Percentiles rank a stretch among this genome's conserved stretches.
These are phyloP conservation scores for Pleurotus djamor DNA, from an alignment of 768 basidiomycete genomes.

Conservation along the genomic window DNA sequence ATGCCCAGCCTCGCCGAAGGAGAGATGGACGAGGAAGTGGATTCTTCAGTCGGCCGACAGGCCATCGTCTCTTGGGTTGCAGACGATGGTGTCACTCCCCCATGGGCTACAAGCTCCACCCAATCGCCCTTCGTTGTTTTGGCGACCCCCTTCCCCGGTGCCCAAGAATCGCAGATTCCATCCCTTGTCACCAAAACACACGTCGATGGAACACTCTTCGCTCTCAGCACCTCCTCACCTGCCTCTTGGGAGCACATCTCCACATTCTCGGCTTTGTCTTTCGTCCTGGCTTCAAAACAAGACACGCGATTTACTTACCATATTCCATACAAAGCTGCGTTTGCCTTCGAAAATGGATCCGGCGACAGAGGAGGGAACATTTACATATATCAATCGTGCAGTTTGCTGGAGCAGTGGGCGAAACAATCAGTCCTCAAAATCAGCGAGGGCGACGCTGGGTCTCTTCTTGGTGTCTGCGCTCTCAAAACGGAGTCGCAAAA, in stretches of 20 bases:
- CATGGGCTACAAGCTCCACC: slow-evolving; percentile 26
- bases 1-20: slow-evolving; percentile 83
- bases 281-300: slow-evolving; percentile 91
- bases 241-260: slow-evolving; percentile 68
- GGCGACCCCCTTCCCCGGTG: slow-evolving; percentile 71
- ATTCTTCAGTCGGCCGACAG: slow-evolving; percentile 65
- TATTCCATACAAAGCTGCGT: slow-evolving; percentile 47
- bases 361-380: slow-evolving; percentile 74
- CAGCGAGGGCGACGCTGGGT: slow-evolving; percentile 66
- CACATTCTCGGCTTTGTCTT: slow-evolving; percentile 90
- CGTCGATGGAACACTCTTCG: slow-evolving; percentile 70
- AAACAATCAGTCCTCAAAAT: slow-evolving; percentile 83
- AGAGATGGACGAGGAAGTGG: slow-evolving; percentile 91
- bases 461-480: slow-evolving; percentile 73
- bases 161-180: slow-evolving; percentile 14
- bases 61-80: slow-evolving; percentile 69
- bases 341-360: slow-evolving; percentile 84
- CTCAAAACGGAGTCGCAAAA: slow-evolving; percentile 32
- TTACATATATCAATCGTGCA: slow-evolving; percentile 75
- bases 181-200: slow-evolving; percentile 68
- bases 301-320: slow-evolving; percentile 90
- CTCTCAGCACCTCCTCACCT: slow-evolving; percentile 32
- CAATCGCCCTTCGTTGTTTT: slow-evolving; percentile 48
- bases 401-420: slow-evolving; percentile 54
- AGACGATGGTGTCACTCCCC: slow-evolving; percentile 42